Percentiles rank a stretch among this genome's conserved stretches.
Evolutionary conservation across 805 yeast species (phyloP).

Genomic region (Spathaspora sp.): DNA sequence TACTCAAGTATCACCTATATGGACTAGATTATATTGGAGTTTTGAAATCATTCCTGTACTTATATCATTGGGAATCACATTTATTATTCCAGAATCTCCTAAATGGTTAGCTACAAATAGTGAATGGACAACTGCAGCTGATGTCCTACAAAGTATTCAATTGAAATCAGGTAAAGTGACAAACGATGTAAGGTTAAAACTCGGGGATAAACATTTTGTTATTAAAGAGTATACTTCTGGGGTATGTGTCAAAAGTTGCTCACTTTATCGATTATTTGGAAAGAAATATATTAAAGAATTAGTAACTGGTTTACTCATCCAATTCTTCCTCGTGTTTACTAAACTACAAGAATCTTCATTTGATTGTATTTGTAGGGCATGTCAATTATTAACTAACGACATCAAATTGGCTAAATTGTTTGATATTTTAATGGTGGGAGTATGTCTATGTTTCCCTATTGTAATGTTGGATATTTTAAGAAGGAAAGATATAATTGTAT

Average conservation of each 20-base stretch:
- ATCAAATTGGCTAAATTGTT: conserved; percentile 1
- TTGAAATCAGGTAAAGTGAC: conserved; percentile 10
- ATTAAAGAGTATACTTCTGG: conserved; percentile 21
- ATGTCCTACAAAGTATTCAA: conserved; percentile 8
- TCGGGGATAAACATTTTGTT: conserved; percentile 19
- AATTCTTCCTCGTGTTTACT: conserved; percentile 42
- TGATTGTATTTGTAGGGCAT: conserved; percentile 43
- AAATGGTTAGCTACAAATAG: conserved; percentile 25
- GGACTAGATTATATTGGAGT: conserved; percentile 15
- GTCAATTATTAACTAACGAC: conserved; percentile 35
- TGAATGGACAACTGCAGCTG: conserved; percentile 35
- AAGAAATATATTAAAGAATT: conserved; percentile 30
- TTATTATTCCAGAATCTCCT: conserved; percentile 29
- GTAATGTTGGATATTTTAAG: conserved; percentile 39
- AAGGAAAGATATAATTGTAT: conserved; percentile 44
- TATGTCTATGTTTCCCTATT: conserved; percentile 44
- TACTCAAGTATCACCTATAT: background rate
- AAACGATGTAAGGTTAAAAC: conserved; percentile 4
- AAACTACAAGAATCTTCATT: conserved; percentile 40
- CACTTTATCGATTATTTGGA: conserved; percentile 30
- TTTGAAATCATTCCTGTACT: conserved; percentile 17
- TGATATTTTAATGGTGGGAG: conserved; percentile 35
- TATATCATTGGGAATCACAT: conserved; percentile 13
- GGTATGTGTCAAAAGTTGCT: conserved; percentile 14
- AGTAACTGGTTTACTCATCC: conserved; percentile 34